phyloP scores from a whole-genome alignment of 495 filamentous ascomycete species.

The Talaromyces nanjingensis region DNA sequence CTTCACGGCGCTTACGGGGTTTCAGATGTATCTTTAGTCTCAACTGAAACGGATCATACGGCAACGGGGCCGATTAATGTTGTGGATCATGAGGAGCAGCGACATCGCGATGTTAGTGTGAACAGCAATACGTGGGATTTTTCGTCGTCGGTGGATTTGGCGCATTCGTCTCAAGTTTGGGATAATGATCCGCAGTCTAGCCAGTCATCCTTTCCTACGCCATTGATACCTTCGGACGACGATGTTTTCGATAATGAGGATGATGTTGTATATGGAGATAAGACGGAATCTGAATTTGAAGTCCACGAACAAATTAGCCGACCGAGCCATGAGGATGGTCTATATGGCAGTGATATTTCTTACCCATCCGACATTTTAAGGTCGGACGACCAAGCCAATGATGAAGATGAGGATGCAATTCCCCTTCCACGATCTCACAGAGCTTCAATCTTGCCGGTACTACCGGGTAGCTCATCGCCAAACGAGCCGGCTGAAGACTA shows the following conservation, averaged over 20 bases:
- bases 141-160: constrained; percentile 31
- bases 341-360: not conserved
- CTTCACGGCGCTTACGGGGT: constrained; percentile 21
- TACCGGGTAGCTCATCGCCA: constrained; percentile 24
- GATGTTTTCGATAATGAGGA: constrained; percentile 13
- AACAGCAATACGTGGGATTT: constrained; percentile 31
- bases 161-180: constrained; percentile 29
- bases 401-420: constrained; percentile 24
- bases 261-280: constrained; percentile 26
- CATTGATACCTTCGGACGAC: constrained; percentile 20
- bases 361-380: too few species aligned
- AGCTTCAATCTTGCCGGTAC: constrained; percentile 37
- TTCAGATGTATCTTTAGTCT: constrained; percentile 11
- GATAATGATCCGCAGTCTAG: constrained; percentile 38
- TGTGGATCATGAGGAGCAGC: not conserved
- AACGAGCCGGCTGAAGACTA: constrained; percentile 10
- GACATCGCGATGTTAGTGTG: not conserved
- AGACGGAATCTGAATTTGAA: not conserved
- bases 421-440: constrained; percentile 26
- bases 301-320: not conserved
- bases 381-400: not conserved
- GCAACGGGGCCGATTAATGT: not conserved
- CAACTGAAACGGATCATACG: constrained; percentile 10
- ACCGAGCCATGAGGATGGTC: not conserved
- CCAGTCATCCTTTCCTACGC: constrained; percentile 34